phyloP scores from a whole-genome alignment of 371 early-diverging fungal species.

The Dichotomocladium elegans region DNA sequence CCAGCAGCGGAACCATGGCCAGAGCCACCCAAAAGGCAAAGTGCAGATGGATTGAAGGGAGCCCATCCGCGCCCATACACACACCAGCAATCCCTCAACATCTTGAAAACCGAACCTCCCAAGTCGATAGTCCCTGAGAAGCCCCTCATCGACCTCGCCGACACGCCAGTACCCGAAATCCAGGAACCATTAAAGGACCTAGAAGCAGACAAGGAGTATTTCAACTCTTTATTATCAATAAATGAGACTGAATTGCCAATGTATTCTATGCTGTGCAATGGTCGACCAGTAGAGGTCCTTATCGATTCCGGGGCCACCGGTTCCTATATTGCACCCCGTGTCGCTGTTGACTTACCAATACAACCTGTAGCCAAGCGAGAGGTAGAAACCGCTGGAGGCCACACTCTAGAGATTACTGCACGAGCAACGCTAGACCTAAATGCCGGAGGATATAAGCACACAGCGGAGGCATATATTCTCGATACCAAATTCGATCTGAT shows the following conservation, averaged over 20 bases:
- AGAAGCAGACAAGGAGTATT: not conserved
- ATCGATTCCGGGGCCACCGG: too few species aligned
- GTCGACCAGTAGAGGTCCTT: not conserved
- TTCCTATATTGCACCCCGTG: not conserved
- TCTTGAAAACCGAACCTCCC: too few species aligned
- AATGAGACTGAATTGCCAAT: not conserved
- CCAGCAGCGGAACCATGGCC: too few species aligned
- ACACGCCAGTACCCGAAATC: not conserved
- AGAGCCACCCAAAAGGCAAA: not conserved
- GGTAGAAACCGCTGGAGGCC: too few species aligned
- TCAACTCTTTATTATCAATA: not conserved
- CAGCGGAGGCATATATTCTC: too few species aligned
- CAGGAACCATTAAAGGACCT: not conserved
- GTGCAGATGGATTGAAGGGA: too few species aligned
- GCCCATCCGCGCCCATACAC: too few species aligned
- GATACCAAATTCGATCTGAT: slow-evolving; percentile 10
- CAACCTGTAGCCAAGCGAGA: not conserved
- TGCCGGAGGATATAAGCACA: not conserved
- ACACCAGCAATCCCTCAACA: too few species aligned
- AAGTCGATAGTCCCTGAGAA: not conserved
- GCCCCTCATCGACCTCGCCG: not conserved
- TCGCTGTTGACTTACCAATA: not conserved
- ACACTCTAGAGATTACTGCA: not conserved
- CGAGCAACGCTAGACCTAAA: not conserved
- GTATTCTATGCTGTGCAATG: not conserved